Base-by-base conservation (phyloP, 345 rosid genomes). In the Dipteronia dyeriana region DNA sequence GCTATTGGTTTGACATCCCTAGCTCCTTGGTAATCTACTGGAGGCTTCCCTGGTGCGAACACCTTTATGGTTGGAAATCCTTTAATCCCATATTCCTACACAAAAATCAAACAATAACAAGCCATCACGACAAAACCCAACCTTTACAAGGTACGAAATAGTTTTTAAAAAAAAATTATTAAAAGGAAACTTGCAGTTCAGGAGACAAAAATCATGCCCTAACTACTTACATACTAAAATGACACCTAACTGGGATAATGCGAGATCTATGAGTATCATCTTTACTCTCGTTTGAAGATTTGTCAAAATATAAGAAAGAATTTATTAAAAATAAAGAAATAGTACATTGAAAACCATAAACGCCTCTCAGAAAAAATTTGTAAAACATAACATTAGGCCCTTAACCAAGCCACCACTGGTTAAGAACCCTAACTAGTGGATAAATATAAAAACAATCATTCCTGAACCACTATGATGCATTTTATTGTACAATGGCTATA, bases 1-100 rank as follows among this genome's bases (percentile, higher is more conserved):
- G 92, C 91, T 78, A 95, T 91, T 31, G 98, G 79, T 76, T 95
- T 90, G 68, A 85, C 96, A 41, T 95, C 98, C 81, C 98, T 93
- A 39, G 94, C 98, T 83, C 98, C 98, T 84, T 93, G 94, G 84
- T 93, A 93, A 84, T 95, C 97, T 20, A 90, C 85, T 23, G 98
- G 93, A 80, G 97, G 82, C 86, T 88, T 91, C 75, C 98, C 98
- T 26, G 98, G 97, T 41, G 56, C 89, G 80, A 95, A 95, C 67
- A 93, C 92, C 85, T 95, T 93, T 66, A 95, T 93, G 73, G 97
- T 93, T 20, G 98, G 98, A 82, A 93, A 95, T 77, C 98, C 98
- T 66, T 74, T 86, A 26, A 95, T 94, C 66, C 96, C 98, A 85
- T 91, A 93, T 71, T 95, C 97, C 98, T 96, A 78, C 6, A 76